Evolutionary conservation across 441 rosid species (phyloP).

Genomic region (Mallotus repandus): DNA sequence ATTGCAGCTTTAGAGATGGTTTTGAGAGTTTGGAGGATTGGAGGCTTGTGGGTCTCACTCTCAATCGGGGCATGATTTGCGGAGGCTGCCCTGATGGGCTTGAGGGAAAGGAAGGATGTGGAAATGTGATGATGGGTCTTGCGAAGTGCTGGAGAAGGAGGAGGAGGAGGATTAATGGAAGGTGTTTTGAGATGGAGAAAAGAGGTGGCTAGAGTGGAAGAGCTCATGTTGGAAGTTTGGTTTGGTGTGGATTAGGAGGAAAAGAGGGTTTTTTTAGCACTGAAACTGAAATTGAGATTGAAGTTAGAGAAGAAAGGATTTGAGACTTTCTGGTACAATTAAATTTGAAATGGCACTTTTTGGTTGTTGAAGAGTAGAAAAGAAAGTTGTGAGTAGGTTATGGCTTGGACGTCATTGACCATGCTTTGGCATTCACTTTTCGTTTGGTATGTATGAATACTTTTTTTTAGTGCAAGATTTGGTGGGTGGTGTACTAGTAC

Average conservation of each 20-base stretch:
- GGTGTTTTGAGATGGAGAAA: conserved; percentile 35
- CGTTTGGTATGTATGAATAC: no score
- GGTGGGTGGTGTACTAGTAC: no score
- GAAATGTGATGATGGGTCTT: conserved; percentile 7
- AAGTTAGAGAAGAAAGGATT: no score
- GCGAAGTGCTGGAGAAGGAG: neutral
- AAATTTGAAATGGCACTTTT: no score
- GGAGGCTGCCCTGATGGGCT: conserved; percentile 26
- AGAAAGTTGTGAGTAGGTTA: no score
- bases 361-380: no score
- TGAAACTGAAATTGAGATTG: no score
- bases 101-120: conserved; percentile 19
- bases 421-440: no score
- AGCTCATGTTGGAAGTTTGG: conserved; percentile 32
- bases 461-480: no score
- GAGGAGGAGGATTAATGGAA: conserved; percentile 7
- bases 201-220: conserved; percentile 37
- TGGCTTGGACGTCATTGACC: no score
- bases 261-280: no score
- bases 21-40: conserved; percentile 36
- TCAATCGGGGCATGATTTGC: conserved; percentile 18
- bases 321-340: no score
- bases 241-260: neutral
- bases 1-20: conserved; percentile 46
- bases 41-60: conserved; percentile 5